These are phyloP conservation scores for Blepharisma japonicum DNA, from an alignment of 73 alveolate species.

Conservation along the genomic window DNA sequence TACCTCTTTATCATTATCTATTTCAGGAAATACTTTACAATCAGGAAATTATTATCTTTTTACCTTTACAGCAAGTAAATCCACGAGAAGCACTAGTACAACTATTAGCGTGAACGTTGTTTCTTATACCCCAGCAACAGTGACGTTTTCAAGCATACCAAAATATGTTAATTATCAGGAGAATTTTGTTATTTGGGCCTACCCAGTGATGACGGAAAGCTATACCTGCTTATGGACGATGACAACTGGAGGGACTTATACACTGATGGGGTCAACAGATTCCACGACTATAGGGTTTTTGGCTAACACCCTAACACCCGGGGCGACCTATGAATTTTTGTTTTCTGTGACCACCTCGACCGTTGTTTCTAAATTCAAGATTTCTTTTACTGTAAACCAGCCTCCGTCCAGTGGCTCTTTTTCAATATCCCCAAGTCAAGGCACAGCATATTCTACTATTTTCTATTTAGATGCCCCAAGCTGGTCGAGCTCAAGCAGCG, in stretches of 20 bases:
- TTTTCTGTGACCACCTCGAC: background rate
- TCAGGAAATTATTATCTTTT: background rate
- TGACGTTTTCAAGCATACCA: background rate
- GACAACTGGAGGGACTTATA: background rate
- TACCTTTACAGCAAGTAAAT: background rate
- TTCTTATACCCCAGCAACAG: background rate
- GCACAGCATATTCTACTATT: conserved; percentile 6
- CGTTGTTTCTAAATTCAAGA: background rate
- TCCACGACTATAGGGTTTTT: background rate
- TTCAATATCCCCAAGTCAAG: background rate
- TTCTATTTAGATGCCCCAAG: background rate
- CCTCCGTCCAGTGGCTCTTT: conserved; percentile 10
- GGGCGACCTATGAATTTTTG: conserved; percentile 1
- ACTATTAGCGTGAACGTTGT: background rate
- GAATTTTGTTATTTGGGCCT: background rate
- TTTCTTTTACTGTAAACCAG: background rate
- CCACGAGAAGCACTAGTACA: background rate
- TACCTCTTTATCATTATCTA: background rate
- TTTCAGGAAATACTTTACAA: background rate
- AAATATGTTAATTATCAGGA: background rate
- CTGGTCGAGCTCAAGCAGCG: background rate
- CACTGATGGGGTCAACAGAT: background rate
- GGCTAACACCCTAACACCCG: conserved; percentile 21
- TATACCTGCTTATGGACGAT: background rate
- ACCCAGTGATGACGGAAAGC: background rate